Percentiles rank a stretch among this genome's conserved stretches.
Conservation (phyloP, 164 flowering plant species). For the Berberis vulgaris region DNA sequence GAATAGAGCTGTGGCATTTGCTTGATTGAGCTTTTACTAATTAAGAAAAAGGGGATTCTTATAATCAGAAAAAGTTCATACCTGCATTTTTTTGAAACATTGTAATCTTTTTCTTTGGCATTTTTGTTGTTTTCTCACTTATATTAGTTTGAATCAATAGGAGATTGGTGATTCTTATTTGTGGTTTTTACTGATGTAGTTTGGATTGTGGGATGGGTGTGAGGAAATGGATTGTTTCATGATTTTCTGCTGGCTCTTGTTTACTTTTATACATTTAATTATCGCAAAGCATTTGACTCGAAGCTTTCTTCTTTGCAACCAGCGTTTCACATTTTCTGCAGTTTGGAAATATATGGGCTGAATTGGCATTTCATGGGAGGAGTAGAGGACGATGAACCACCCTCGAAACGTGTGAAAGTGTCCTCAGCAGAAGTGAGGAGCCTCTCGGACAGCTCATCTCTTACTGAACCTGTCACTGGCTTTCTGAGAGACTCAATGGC, state of each 20-base stretch:
- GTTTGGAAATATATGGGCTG: slow-evolving; percentile 64
- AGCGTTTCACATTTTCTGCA: slow-evolving; percentile 3
- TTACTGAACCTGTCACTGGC: slow-evolving; percentile 32
- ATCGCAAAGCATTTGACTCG: slow-evolving; percentile 1
- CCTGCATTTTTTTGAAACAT: too few species aligned
- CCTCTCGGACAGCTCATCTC: slow-evolving; percentile 31
- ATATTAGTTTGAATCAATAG: too few species aligned
- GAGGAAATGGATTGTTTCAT: not conserved
- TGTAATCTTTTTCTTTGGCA: too few species aligned
- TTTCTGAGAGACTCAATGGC: slow-evolving; percentile 63
- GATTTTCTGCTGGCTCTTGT: slow-evolving; percentile 6
- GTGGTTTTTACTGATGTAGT: too few species aligned
- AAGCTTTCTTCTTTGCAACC: slow-evolving; percentile 1
- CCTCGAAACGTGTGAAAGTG: slow-evolving; percentile 66
- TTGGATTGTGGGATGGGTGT: too few species aligned
- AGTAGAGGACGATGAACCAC: slow-evolving; percentile 78
- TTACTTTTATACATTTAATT: not conserved
- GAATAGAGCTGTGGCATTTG: too few species aligned
- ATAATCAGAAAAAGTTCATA: too few species aligned
- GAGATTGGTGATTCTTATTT: too few species aligned
- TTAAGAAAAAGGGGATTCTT: too few species aligned
- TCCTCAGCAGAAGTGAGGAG: slow-evolving; percentile 33
- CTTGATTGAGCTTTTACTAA: too few species aligned
- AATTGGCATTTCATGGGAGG: slow-evolving; percentile 92
- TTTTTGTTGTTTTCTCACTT: too few species aligned